phyloP scores from a whole-genome alignment of 78 protist genomes.

The Mastigamoeba balamuthi region DNA sequence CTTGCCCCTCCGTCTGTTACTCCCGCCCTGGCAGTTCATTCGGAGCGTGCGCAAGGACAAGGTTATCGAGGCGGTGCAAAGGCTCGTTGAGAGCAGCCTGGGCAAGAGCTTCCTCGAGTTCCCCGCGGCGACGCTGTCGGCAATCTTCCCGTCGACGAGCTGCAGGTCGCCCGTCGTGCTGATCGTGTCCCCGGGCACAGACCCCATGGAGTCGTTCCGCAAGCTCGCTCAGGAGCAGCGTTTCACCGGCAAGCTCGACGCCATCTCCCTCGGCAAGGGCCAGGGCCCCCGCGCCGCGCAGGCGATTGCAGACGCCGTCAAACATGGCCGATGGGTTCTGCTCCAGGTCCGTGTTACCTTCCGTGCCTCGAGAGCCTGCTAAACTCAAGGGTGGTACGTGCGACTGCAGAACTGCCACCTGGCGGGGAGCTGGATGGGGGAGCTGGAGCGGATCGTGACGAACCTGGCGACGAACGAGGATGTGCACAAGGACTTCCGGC shows the following conservation, averaged over 20 bases:
- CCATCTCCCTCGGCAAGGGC: conserved; percentile 87
- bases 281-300: conserved; percentile 78
- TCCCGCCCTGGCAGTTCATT: too few relatives aligned
- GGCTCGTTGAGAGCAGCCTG: conserved; percentile 23
- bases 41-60: too few relatives aligned
- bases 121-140: too few relatives aligned
- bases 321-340: conserved; percentile 74
- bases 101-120: conserved; percentile 66
- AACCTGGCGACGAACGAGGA: conserved; percentile 9
- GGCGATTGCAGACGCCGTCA: conserved; percentile 55
- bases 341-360: too few relatives aligned
- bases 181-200: conserved; percentile 78
- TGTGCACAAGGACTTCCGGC: conserved; percentile 67
- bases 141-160: too few relatives aligned
- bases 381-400: too few relatives aligned
- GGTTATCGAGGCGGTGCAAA: conserved; percentile 18
- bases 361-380: too few relatives aligned
- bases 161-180: conserved; percentile 71
- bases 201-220: conserved; percentile 66
- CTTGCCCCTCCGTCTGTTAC: too few relatives aligned
- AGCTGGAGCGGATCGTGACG: conserved; percentile 46
- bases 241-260: conserved; percentile 38
- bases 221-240: conserved; percentile 61
- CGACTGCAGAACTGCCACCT: conserved; percentile 87
- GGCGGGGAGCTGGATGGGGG: conserved; percentile 61